phyloP scores from a whole-genome alignment of 2,329 filamentous ascomycete species.

The Plenodomus lindquistii region DNA sequence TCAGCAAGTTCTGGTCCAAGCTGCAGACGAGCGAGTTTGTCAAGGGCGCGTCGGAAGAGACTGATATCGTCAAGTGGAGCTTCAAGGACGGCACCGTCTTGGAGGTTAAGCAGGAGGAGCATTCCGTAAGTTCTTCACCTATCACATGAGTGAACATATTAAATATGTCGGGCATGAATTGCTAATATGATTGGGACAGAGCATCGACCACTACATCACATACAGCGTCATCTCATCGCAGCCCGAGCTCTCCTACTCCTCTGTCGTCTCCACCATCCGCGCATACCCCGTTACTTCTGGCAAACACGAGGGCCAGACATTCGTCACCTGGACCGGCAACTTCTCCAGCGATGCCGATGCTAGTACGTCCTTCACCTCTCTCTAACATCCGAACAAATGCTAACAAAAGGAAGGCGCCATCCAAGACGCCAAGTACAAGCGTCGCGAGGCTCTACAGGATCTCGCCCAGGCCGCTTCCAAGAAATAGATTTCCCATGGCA shows the following conservation, averaged over 20 bases:
- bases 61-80: conserved; percentile 69
- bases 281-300: conserved; percentile 69
- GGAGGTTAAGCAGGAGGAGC: conserved; percentile 77
- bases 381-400: not conserved
- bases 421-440: conserved; percentile 77
- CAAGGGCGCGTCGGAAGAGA: conserved; percentile 66
- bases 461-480: conserved; percentile 58
- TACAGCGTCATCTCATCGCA: conserved; percentile 71
- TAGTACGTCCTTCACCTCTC: conserved; percentile 55
- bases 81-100: conserved; percentile 71
- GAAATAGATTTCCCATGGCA: conserved; percentile 30
- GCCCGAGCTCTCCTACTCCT: conserved; percentile 68
- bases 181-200: conserved; percentile 44
- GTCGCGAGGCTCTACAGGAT: conserved; percentile 70
- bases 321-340: conserved; percentile 69
- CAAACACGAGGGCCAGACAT: conserved; percentile 66
- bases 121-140: conserved; percentile 68
- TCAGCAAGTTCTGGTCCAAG: conserved; percentile 68
- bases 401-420: conserved; percentile 61
- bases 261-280: conserved; percentile 68
- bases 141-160: too few species aligned
- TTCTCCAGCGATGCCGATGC: conserved; percentile 73
- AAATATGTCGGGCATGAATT: not conserved
- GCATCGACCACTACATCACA: conserved; percentile 75
- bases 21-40: conserved; percentile 65